phyloP scores from a whole-genome alignment of 2,329 filamentous ascomycete genomes.

The Aspergillus awamori region DNA sequence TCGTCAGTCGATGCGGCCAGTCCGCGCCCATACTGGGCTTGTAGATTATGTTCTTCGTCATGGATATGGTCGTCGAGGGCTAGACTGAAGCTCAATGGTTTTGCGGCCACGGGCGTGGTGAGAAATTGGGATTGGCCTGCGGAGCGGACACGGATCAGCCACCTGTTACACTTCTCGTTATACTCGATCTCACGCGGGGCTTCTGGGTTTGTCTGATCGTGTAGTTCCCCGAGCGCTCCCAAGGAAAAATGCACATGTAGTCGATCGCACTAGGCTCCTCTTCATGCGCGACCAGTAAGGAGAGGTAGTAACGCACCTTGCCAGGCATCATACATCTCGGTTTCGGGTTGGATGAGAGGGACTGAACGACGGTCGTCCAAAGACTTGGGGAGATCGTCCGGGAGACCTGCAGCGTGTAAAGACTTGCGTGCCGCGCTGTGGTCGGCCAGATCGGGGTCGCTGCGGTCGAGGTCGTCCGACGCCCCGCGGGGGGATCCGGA shows the following conservation, averaged over 20 bases:
- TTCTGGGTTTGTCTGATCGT: not conserved
- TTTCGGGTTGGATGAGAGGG: constrained; percentile 73
- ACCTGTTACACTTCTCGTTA: not conserved
- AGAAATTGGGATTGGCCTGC: constrained; percentile 94
- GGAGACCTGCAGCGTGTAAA: constrained; percentile 56
- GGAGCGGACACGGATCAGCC: constrained; percentile 9
- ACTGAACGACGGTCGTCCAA: constrained; percentile 81
- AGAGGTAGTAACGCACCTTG: constrained; percentile 67
- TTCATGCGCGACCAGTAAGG: constrained; percentile 5
- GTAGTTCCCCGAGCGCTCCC: not conserved
- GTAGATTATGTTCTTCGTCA: constrained; percentile 59
- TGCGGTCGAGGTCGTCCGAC: constrained; percentile 32
- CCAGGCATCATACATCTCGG: constrained; percentile 98
- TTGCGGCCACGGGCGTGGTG: constrained; percentile 80
- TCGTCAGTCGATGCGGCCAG: constrained; percentile 24
- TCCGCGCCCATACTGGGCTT: constrained; percentile 37
- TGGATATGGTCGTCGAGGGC: constrained; percentile 77
- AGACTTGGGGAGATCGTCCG: constrained; percentile 84
- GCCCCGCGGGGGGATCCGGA: constrained; percentile 36
- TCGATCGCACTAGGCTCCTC: not conserved
- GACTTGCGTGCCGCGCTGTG: constrained; percentile 23
- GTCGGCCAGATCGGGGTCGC: constrained; percentile 24
- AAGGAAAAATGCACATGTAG: not conserved
- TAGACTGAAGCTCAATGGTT: constrained; percentile 82
- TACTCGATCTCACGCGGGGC: not conserved